A percentile compares a stretch with the other conserved stretches of the same genome.
phyloP scores from a whole-genome alignment of 257 asterid genomes.

The Salvia miltiorrhiza region DNA sequence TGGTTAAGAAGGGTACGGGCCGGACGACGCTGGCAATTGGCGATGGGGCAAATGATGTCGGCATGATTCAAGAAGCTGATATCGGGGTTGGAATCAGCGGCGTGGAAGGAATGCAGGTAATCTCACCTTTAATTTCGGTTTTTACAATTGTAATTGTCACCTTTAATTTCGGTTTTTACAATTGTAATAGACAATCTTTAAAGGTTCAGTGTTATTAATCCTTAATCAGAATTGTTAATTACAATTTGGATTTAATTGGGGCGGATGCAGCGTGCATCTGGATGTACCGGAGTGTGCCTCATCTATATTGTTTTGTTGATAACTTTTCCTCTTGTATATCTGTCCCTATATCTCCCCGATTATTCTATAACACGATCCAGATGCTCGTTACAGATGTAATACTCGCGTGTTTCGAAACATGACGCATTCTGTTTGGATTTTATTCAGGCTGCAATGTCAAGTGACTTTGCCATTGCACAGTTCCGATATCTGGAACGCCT shows the following conservation, averaged over 20 bases:
- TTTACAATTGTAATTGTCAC: too few relatives aligned
- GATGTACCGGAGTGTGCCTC: too few relatives aligned
- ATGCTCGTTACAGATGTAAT: background rate
- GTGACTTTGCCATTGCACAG: slow-evolving; percentile 90
- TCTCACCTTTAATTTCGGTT: too few relatives aligned
- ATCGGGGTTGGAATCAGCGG: slow-evolving; percentile 97
- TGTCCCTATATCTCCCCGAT: background rate
- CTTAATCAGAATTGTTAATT: too few relatives aligned
- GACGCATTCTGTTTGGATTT: background rate
- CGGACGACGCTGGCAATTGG: slow-evolving; percentile 86
- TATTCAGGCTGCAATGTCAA: slow-evolving; percentile 90
- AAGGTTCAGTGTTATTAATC: too few relatives aligned
- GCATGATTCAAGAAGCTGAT: slow-evolving; percentile 99
- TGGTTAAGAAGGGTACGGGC: slow-evolving; percentile 79
- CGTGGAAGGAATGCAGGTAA: slow-evolving; percentile 97
- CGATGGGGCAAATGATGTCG: slow-evolving; percentile 98
- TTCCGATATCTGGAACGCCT: slow-evolving; percentile 90
- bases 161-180: too few relatives aligned
- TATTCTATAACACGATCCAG: background rate
- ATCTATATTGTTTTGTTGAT: too few relatives aligned
- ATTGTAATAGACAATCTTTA: too few relatives aligned
- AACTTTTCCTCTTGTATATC: too few relatives aligned
- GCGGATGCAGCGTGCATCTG: too few relatives aligned
- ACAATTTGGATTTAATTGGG: too few relatives aligned
- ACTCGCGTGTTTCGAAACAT: background rate